Evolutionary conservation across 1,139 yeast genomes (phyloP).

Genomic region (Nadsonia starkeyi-henricii): DNA sequence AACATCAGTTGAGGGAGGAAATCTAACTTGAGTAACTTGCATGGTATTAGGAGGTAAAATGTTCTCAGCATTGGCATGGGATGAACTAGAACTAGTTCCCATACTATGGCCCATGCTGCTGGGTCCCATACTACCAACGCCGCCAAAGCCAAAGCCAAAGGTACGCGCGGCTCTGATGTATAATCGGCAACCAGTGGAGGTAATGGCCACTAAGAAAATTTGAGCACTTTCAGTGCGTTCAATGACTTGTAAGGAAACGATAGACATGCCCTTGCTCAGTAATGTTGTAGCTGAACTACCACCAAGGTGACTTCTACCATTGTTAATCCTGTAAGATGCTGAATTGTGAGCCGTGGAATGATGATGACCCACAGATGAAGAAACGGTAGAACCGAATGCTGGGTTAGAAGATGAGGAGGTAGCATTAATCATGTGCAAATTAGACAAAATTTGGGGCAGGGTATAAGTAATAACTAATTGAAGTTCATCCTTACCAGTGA

Average conservation of each 20-base stretch:
- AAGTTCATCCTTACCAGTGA: slow-evolving; percentile 27
- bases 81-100: neutral
- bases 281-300: neutral
- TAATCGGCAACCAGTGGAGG: slow-evolving; percentile 72
- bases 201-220: slow-evolving; percentile 70
- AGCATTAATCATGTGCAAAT: slow-evolving; percentile 24
- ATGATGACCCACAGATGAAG: neutral
- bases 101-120: neutral
- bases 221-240: slow-evolving; percentile 49
- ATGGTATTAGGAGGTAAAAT: slow-evolving; percentile 20
- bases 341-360: slow-evolving; percentile 2
- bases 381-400: slow-evolving; percentile 11
- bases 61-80: slow-evolving; percentile 6
- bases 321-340: neutral
- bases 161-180: slow-evolving; percentile 28
- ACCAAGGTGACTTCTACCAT: neutral
- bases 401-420: slow-evolving; percentile 20
- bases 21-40: slow-evolving; percentile 24
- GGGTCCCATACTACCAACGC: slow-evolving; percentile 3
- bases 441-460: slow-evolving; percentile 18
- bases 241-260: slow-evolving; percentile 52
- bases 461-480: slow-evolving; percentile 25
- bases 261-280: slow-evolving; percentile 26
- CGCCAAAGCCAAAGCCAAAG: slow-evolving; percentile 11
- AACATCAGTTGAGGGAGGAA: slow-evolving; percentile 20